These are phyloP conservation scores for Solanum pennellii DNA, from an alignment of 257 asterid genomes.

Conservation along the genomic window DNA sequence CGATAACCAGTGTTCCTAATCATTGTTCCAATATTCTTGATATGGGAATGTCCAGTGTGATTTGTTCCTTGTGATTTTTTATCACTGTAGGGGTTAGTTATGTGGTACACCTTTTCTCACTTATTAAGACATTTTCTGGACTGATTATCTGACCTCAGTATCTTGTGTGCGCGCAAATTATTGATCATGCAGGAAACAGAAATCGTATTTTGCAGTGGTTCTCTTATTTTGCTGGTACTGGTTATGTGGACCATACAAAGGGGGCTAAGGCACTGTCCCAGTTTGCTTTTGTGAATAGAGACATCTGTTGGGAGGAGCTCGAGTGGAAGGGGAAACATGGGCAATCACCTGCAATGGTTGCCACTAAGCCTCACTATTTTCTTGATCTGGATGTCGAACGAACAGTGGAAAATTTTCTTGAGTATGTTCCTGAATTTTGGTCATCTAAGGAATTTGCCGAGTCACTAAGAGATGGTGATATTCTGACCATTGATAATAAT, in stretches of 20 bases:
- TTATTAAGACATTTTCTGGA: not conserved
- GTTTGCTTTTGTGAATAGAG: slow-evolving; percentile 85
- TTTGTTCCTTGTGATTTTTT: not conserved
- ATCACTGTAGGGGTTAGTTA: not conserved
- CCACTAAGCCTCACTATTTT: slow-evolving; percentile 95
- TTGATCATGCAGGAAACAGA: slow-evolving; percentile 50
- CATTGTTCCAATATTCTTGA: not conserved
- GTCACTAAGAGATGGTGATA: slow-evolving; percentile 76
- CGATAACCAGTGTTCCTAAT: not conserved
- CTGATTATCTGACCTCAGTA: not conserved
- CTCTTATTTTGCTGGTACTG: slow-evolving; percentile 56
- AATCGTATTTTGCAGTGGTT: slow-evolving; percentile 77
- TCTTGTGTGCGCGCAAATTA: not conserved
- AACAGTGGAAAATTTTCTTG: slow-evolving; percentile 88
- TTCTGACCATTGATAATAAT: slow-evolving; percentile 47
- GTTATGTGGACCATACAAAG: slow-evolving; percentile 53
- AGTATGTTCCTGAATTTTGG: slow-evolving; percentile 95
- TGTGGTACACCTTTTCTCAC: not conserved
- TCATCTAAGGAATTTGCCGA: slow-evolving; percentile 77
- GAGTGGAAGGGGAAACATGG: slow-evolving; percentile 98
- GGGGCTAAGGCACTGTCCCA: slow-evolving; percentile 93
- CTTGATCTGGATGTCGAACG: slow-evolving; percentile 86
- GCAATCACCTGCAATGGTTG: slow-evolving; percentile 99
- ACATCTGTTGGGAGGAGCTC: slow-evolving; percentile 97
- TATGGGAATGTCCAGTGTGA: not conserved